A percentile compares a stretch with the other conserved stretches of the same genome.
Evolutionary conservation across 495 filamentous ascomycete genomes (phyloP).

Genomic region (Chaetomium tenue): DNA sequence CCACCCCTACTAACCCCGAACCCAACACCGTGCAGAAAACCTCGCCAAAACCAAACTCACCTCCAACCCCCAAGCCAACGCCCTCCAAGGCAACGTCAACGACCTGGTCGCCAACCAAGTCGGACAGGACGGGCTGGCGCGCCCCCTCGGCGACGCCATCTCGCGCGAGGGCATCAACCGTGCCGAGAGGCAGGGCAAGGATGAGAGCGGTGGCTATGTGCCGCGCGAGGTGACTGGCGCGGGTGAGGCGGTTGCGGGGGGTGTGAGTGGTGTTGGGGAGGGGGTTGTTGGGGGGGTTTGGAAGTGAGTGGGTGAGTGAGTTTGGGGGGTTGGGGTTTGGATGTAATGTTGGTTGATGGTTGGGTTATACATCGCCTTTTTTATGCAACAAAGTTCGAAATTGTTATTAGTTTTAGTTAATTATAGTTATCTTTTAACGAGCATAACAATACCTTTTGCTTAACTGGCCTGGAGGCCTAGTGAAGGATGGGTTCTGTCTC

Average conservation of each 20-base stretch:
- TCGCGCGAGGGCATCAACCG: constrained; percentile 66
- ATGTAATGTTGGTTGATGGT: no score
- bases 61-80: constrained; percentile 58
- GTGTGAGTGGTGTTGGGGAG: constrained; percentile 14
- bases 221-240: constrained; percentile 8
- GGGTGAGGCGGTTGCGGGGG: constrained; percentile 20
- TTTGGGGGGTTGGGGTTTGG: constrained; percentile 5
- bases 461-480: no score
- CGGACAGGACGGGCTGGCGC: constrained; percentile 60
- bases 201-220: constrained; percentile 54
- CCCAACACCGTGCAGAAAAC: constrained; percentile 44
- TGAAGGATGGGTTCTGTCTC: no score
- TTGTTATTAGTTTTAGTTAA: no score
- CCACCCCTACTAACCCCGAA: background rate
- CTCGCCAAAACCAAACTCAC: constrained; percentile 67
- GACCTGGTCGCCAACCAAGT: constrained; percentile 58
- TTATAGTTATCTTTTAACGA: no score
- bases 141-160: constrained; percentile 57
- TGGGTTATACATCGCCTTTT: no score
- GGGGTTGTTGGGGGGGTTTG: background rate
- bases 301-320: no score
- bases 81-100: constrained; percentile 61
- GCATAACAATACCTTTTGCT: no score
- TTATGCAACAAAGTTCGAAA: no score
- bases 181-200: constrained; percentile 60